Conservation (phyloP, 1,284 basidiomycete species). For the Xerocomus amazonicus region DNA sequence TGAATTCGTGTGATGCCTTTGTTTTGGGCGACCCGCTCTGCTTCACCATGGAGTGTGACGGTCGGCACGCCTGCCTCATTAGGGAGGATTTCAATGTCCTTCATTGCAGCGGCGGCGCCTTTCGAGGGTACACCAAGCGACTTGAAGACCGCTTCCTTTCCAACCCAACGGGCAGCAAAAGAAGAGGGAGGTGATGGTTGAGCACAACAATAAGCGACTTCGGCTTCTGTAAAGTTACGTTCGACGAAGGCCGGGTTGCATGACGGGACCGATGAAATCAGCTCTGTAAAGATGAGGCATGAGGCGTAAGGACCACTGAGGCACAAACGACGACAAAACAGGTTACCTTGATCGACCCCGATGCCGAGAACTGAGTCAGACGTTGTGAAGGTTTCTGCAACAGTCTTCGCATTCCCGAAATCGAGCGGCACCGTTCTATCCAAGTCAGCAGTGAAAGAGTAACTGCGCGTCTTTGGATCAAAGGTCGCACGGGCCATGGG, state of each 20-base stretch:
- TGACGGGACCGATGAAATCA: slow-evolving; percentile 90
- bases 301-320: slow-evolving; percentile 14
- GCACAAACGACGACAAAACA: neutral
- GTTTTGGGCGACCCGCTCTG: slow-evolving; percentile 65
- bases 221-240: slow-evolving; percentile 91
- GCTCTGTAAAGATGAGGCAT: slow-evolving; percentile 51
- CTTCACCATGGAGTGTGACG: slow-evolving; percentile 82
- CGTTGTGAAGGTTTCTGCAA: slow-evolving; percentile 52
- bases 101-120: slow-evolving; percentile 90
- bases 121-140: slow-evolving; percentile 89
- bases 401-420: slow-evolving; percentile 63
- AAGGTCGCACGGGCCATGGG: slow-evolving; percentile 85
- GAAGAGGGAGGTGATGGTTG: slow-evolving; percentile 88
- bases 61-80: slow-evolving; percentile 65
- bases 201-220: slow-evolving; percentile 83
- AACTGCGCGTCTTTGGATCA: slow-evolving; percentile 82
- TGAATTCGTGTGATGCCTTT: slow-evolving; percentile 77
- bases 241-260: slow-evolving; percentile 86
- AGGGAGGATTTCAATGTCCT: slow-evolving; percentile 94
- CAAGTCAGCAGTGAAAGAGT: slow-evolving; percentile 71
- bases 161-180: slow-evolving; percentile 95
- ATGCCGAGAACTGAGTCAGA: slow-evolving; percentile 57
- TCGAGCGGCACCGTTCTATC: slow-evolving; percentile 53
- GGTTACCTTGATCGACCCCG: slow-evolving; percentile 80
- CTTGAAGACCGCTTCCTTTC: slow-evolving; percentile 99